Evolutionary conservation across 805 yeast species (phyloP), one percentile per base, ranked within the genome.

Genomic region (Barnettozyma sucrosica): DNA sequence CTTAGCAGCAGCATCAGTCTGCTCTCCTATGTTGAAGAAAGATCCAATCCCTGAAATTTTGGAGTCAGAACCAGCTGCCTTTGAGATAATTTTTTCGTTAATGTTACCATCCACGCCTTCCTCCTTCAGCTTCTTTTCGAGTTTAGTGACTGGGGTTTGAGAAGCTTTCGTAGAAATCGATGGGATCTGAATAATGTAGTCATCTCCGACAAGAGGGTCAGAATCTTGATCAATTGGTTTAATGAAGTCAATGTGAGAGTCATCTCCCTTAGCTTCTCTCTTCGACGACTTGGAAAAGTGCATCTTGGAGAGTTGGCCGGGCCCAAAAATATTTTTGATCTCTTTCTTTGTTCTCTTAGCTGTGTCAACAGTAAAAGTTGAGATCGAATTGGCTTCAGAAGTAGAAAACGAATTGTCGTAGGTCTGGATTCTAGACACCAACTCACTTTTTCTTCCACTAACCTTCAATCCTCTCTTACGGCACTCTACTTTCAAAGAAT

Each of bases 371-470:
- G 42, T n/a, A 32, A 47, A 44, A 8, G 61, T 54, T 3, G 59
- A 51, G 18, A 56, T 49, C 5, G 54, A 26, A 9, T 41, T 41
- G 4, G 40, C 45, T n/a, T 44, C 10, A 13, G 14, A 47, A 24
- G 36, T 44, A 16, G 52, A 39, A 26, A 45, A 51, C 1, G 57
- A 49, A 14, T 51, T 47, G 25, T 64, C 66, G 46, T 51, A 52
- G 7, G 57, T 51, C 25, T 59, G 44, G 21, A 64, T 59, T 46
- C 72, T 61, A 9, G 64, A 58, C 23, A 81, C 69, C 21, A 83
- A 64, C 26, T 83, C 87, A 9, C 73, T 62, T 57, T 83, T 83
- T 43, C 71, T 71, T 13, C 89, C 89, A n/a, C 78, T 66, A 0
- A 81, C 74, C 55, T 75, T 79, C 50, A 83, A 62, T 0, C 86